Evolutionary conservation across 2,329 filamentous ascomycete species (phyloP), one percentile per base, ranked within the genome.

Genomic region (Neonectria ditissima): DNA sequence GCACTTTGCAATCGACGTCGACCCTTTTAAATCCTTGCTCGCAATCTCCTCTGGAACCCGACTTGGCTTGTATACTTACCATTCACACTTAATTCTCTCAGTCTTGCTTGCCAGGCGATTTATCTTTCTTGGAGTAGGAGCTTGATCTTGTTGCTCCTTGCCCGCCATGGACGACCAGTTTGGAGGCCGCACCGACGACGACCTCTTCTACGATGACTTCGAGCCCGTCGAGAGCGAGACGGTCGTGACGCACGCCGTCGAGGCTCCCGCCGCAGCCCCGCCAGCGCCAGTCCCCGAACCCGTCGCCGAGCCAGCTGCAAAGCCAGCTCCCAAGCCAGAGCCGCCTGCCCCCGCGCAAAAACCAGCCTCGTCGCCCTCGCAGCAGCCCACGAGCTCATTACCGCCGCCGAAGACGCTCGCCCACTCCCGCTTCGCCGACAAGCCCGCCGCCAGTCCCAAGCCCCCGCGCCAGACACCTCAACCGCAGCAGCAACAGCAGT

Each of bases 191-290:
- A 89, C 87, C 48, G 87, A 89, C 71, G 87, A 89, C 69, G 87
- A 88, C 72, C 81, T 89, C 63, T 89, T 89, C 73, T 84, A 84
- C 64, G 87, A 89, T 68, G 87, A 89, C 70, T 87, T 89, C 62
- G 87, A 89, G 74, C 86, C 86, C 8, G 81, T 87, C 54, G 76
- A 81, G 43, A 75, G 76, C 66, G 74, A 78, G 48, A 62, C 76
- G 5, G 68, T 79, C 22, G 65, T 76, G 22, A 63, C 71, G n/a
- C 53, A 71, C 44, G 69, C 71, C 41, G 56, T 22, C 10, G 59
- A 61, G n/a, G 44, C 58, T 16, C 60, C 72, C 26, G 62, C 54
- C 11, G 37, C 37, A 41, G 37, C n/a, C 8, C 18, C 37, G 30
- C 53, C 68, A 32, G 70, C 67, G 9, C 64, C 69, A 26, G 63